Base-by-base conservation (phyloP, 2,329 filamentous ascomycete species). In the Lasiodiplodia sp. region DNA sequence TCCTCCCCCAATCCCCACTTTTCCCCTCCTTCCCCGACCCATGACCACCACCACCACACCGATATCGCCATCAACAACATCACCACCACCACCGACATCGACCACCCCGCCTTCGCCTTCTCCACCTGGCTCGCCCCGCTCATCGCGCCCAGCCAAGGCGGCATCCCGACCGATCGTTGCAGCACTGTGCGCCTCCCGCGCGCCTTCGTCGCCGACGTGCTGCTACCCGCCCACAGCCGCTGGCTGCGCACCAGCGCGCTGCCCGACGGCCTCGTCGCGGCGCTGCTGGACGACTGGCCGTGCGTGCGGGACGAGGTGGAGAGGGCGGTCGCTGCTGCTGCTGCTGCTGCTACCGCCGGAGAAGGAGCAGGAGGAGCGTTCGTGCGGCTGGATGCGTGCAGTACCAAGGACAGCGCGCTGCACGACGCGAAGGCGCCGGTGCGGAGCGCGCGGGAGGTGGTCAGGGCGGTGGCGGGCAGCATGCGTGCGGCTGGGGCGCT, bases 351-450 rank as follows among this genome's bases (percentile, higher is more conserved):
- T 2, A 8, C 8, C 31, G 31, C 31, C 31, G 31, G 8, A 2
- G 31, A 8, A 10, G 31, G 8, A 34, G n/a, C n/a, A 23, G 11
- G 49, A 6, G 18, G 72, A 60, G 75, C 70, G n/a, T 84, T 84
- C 68, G 75, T 83, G 68, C 77, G 82, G 12, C 74, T 85, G 18
- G 78, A 80, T 31, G 77, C 77, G 14, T 83, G 80, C 68, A 84
- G 81, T 10, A 75, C 82, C 2, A 84, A 85, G 70, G 83, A 84
- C 68, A 81, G 77, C 70, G 3, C 78, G 78, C 18, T 82, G 80
- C 1, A 84, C 82, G 0, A 69, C 70, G 56, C 31, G 31, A 34
- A 34, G 73, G 81, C 56, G 80, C 78, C 8, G 31, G 18, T 75
- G 77, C 14, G 78, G 76, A 8, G 79, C 81, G 2, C 71, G 83